Conservation (phyloP, 108 stramenopile genomes). For the Conticribra weissflogii region DNA sequence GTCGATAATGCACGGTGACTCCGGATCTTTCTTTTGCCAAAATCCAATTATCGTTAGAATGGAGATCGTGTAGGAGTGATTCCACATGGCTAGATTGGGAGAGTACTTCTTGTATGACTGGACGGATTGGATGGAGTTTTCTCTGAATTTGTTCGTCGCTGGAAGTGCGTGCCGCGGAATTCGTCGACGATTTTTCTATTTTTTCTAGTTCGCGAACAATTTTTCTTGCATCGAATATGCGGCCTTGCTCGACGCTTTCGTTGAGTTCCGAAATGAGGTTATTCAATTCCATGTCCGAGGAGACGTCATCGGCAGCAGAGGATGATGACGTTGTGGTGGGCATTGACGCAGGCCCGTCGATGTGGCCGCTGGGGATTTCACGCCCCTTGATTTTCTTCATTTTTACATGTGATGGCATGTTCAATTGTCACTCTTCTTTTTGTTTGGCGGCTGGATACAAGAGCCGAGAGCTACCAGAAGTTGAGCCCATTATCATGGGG, state of each 20-base stretch:
- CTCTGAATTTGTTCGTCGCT: background rate
- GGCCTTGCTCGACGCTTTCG: background rate
- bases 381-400: too few relatives aligned
- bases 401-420: too few relatives aligned
- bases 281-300: too few relatives aligned
- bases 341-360: too few relatives aligned
- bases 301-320: too few relatives aligned
- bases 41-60: slow-evolving; percentile 31
- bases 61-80: slow-evolving; percentile 12
- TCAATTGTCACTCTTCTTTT: too few relatives aligned
- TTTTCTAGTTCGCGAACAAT: slow-evolving; percentile 4
- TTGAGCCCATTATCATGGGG: too few relatives aligned
- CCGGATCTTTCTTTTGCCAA: slow-evolving; percentile 21
- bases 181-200: background rate
- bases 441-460: too few relatives aligned
- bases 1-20: slow-evolving; percentile 30
- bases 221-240: slow-evolving; percentile 9
- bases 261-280: background rate
- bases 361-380: too few relatives aligned
- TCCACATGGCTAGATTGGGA: slow-evolving; percentile 29
- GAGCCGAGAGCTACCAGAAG: too few relatives aligned
- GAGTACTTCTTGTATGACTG: slow-evolving; percentile 13
- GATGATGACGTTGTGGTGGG: too few relatives aligned
- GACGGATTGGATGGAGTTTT: background rate
- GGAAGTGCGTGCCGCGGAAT: too few relatives aligned